Evolutionary conservation across 345 rosid species (phyloP), one percentile per base, ranked within the genome.

Genomic region (Syzygium aromaticum): DNA sequence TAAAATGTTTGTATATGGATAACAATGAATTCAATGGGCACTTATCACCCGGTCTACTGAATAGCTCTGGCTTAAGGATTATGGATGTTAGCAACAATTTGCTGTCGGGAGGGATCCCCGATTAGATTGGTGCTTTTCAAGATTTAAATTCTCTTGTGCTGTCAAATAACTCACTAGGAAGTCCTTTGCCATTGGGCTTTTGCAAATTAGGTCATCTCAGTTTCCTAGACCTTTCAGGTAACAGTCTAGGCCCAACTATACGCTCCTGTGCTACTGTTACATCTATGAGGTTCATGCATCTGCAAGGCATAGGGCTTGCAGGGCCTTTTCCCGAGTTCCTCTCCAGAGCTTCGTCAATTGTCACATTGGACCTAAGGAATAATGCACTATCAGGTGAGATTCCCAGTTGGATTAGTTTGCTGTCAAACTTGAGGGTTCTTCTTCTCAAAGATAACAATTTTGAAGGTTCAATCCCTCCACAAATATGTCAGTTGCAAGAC

Each of bases 301-400:
- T 57, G 6, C 63, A 25, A 23, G 1, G 5, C 3, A 0, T 0
- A 0, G 40, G 4, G 40, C 28, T 57, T 0, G 0, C 0, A 1
- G 7, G 28, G 63, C 28, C 10, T 56, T 57, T 57, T 57, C 28
- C 28, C 4, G 7, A 25, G 5, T 57, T 57, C 23, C 63, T 57
- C 23, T 4, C 0, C 23, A 0, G 28, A 57, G 14, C 63, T 57
- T 57, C 63, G 23, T 57, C 0, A 13, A 57, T 57, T 57, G 6
- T 23, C 63, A 25, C 63, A 57, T 57, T 57, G 14, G 63, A 57
- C 23, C 2, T 57, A 6, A 57, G 63, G 10, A n/a, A 57, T 5
- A 57, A 57, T 25, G 5, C 28, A 4, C 10, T 25, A n/a, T 25
- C 7, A 9, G 63, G 63, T 11, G 14, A 57, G n/a, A 1, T 57